Evolutionary conservation across 1,284 basidiomycete species (phyloP), one percentile per base, ranked within the genome.

Genomic region (Heterobasidion annosum): DNA sequence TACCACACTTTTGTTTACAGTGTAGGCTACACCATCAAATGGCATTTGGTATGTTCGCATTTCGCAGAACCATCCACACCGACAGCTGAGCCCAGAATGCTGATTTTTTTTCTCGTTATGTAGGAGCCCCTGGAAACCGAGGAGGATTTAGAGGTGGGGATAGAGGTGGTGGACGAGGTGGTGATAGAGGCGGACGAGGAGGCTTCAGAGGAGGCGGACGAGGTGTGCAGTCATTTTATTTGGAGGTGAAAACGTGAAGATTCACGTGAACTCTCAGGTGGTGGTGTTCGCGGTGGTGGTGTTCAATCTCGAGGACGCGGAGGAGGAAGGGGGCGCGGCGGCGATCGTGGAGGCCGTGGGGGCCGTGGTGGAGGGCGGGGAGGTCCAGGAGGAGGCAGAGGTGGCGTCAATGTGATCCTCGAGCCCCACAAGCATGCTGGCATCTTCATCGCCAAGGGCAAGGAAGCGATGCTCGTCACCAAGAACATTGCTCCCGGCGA

Each of bases 401-500:
- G 92, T 43, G 92, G 93, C 8, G 80, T 91, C 48, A 91, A 87
- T 58, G 88, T 91, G 56, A 84, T 97, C 61, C 78, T 99, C 64
- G 96, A 99, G 71, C 94, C 96, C 2, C 96, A 99, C 78, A 82
- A 89, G 67, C 96, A 99, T 73, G 73, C 85, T 16, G 97, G 96
- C 59, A 83, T 99, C 61, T 95, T 94, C 76, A 88, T 95, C 64
- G 93, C 92, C 56, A 93, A 93, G 72, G 90, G 88, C 65, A 98
- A 99, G 76, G 97, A 99, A 68, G 90, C 93, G 66, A 82, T 99
- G 70, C 78, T 99, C 59, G 96, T 99, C 70, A 99, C 96, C 52
- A 94, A 94, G 75, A 99, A 98, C 73, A 81, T 99, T 62, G 93
- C 91, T 50, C 96, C 97, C 10, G 97, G 96, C 56, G 96, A 99